These are phyloP conservation scores for Pontederia paniculata DNA, from an alignment of 176 grass and related monocot genomes.

Conservation along the genomic window DNA sequence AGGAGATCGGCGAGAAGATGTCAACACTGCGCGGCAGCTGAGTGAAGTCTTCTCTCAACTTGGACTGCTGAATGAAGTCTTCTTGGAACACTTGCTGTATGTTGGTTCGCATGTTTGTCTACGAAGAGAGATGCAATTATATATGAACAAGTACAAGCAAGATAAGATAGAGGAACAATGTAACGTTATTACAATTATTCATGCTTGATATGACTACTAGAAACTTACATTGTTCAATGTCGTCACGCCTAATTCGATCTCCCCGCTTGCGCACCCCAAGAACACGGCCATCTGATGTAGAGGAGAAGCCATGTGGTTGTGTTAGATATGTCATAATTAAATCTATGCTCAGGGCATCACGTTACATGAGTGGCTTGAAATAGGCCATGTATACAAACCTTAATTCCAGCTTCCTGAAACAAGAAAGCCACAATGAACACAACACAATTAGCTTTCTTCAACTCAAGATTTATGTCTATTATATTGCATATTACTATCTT, in stretches of 20 bases:
- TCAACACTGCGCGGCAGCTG: conserved; percentile 35
- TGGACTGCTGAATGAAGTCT: conserved; percentile 38
- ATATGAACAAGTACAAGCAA: background rate
- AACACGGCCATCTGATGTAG: conserved; percentile 53
- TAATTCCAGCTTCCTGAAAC: conserved; percentile 61
- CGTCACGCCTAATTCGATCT: conserved; percentile 71
- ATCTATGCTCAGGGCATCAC: conserved; percentile 3
- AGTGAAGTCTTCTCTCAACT: conserved; percentile 34
- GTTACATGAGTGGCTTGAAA: background rate
- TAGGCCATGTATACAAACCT: conserved; percentile 33
- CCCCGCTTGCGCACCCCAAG: conserved; percentile 58
- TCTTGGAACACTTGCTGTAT: conserved; percentile 64
- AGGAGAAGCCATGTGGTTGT: no score
- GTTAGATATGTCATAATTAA: conserved; percentile 2
- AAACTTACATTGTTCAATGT: background rate
- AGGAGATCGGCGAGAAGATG: conserved; percentile 15
- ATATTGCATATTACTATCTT: background rate
- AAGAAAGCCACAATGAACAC: background rate
- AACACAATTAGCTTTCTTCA: background rate
- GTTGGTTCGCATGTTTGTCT: conserved; percentile 21
- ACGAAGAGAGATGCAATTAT: conserved; percentile 4
- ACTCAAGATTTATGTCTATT: background rate
- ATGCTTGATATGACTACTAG: background rate
- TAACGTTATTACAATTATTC: background rate
- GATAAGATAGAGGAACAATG: background rate